Evolutionary conservation across 169 alveolate genomes (phyloP), one percentile per base, ranked within the genome.

Genomic region (Plasmodium gallinaceum): DNA sequence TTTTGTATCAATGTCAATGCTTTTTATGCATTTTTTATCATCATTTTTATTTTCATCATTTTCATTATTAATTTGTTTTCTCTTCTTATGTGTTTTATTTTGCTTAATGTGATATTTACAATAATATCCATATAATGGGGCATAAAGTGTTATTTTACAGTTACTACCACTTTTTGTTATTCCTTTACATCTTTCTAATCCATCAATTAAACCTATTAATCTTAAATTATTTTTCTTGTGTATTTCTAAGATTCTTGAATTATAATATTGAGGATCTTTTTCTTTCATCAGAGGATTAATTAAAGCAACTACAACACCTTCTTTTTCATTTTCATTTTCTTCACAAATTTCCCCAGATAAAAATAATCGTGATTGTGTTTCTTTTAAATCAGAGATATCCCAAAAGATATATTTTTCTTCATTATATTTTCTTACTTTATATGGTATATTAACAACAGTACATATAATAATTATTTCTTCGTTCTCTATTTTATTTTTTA

Each of bases 301-400:
- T 58, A 86, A 62, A 46, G 75, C 78, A 18, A 86, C n/a, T 20
- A 86, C 68, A 39, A 54, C 32, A 10, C 92, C 92, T 86, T 86
- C 92, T 14, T 70, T 61, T 54, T 24, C 87, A 54, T 62, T 2
- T 26, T 85, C 78, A 68, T 66, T 18, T 80, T 66, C 52, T 26
- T 80, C 90, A 24, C 90, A 80, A 16, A 68, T 52, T 66, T 80
- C 90, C 5, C 90, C 90, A n/a, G 83, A 51, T n/a, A 80, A 22
- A 60, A 66, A 80, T 20, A 80, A 20, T 42, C 90, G 48, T 4
- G 90, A 66, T 18, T 80, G 90, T 8, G 90, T 80, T 0, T 80
- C 75, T 68, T 66, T 39, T 48, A 80, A 66, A 80, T 80, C 90
- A 7, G 90, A 80, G n/a, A 80, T 43, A 61, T 80, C 90, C 90